These are phyloP conservation scores for Aphanomyces euteiches DNA, from an alignment of 352 stramenopile genomes.

Conservation along the genomic window DNA sequence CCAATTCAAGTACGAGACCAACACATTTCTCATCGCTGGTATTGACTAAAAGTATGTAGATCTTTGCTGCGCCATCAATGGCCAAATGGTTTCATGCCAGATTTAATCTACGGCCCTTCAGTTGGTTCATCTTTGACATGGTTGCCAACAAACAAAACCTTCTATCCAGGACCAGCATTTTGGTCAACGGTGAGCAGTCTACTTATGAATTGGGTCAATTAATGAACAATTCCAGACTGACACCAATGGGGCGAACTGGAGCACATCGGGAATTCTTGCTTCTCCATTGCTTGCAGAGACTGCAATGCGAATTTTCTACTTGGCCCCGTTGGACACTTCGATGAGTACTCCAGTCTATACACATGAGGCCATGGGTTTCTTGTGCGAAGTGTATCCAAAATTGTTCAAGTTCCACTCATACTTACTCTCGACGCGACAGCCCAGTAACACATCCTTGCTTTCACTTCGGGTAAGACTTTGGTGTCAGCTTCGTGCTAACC, in stretches of 20 bases:
- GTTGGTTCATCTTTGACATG: slow-evolving; percentile 48
- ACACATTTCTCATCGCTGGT: neutral
- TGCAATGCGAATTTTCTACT: slow-evolving; percentile 75
- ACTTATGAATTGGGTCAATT: no score
- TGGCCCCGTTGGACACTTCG: slow-evolving; percentile 71
- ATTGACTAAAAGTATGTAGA: slow-evolving; percentile 27
- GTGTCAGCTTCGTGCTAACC: neutral
- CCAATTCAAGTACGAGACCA: slow-evolving; percentile 52
- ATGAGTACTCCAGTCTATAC: slow-evolving; percentile 57
- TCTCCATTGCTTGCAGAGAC: slow-evolving; percentile 71
- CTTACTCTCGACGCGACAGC: slow-evolving; percentile 29
- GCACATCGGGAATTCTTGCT: slow-evolving; percentile 57
- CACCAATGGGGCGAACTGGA: neutral
- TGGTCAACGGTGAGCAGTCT: slow-evolving; percentile 34
- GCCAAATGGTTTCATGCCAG: slow-evolving; percentile 52
- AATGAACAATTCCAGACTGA: no score
- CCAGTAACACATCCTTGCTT: slow-evolving; percentile 20
- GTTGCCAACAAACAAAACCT: slow-evolving; percentile 66
- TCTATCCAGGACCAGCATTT: slow-evolving; percentile 73
- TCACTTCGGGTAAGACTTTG: slow-evolving; percentile 18
- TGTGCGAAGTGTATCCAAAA: slow-evolving; percentile 62
- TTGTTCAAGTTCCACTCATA: slow-evolving; percentile 56
- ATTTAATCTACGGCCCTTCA: slow-evolving; percentile 73
- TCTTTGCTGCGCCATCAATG: slow-evolving; percentile 58
- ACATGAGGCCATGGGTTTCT: slow-evolving; percentile 58